Conservation (phyloP, 805 yeast genomes). For the Starmerella bombi region DNA sequence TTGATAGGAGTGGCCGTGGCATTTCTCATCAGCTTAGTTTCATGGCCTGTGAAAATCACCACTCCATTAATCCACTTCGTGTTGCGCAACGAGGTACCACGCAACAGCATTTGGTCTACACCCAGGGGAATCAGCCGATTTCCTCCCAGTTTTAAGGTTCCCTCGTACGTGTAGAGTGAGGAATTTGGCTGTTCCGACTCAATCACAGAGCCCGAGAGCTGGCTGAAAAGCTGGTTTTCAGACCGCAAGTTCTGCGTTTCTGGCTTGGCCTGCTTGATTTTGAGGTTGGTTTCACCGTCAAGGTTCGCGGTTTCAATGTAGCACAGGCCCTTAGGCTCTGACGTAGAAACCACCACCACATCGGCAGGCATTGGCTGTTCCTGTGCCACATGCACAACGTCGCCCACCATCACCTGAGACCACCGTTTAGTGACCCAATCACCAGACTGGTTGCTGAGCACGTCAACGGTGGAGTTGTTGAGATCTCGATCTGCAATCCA, state of each 20-base stretch:
- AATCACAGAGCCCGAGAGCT: conserved; percentile 41
- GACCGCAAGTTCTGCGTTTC: conserved; percentile 67
- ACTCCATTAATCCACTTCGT: conserved; percentile 92
- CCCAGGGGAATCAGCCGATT: conserved; percentile 44
- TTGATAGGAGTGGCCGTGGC: conserved; percentile 98
- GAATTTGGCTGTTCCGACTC: conserved; percentile 88
- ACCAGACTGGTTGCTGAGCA: conserved; percentile 45
- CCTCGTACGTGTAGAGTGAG: conserved; percentile 88
- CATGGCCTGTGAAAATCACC: conserved; percentile 94
- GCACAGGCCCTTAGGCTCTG: conserved; percentile 97
- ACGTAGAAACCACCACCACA: conserved; percentile 65
- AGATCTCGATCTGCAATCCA: conserved; percentile 77
- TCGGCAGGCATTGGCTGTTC: conserved; percentile 95
- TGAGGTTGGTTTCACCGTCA: conserved; percentile 95
- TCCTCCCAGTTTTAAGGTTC: conserved; percentile 44
- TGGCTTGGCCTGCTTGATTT: conserved; percentile 74
- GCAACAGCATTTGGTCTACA: conserved; percentile 80
- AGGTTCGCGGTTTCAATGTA: conserved; percentile 94
- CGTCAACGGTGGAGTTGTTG: conserved; percentile 61
- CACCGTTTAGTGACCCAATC: conserved; percentile 56
- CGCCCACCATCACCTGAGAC: conserved; percentile 86
- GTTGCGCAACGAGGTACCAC: conserved; percentile 93
- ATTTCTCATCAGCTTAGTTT: conserved; percentile 93
- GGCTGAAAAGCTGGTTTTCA: conserved; percentile 41
- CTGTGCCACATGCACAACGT: conserved; percentile 66